Evolutionary conservation across 495 filamentous ascomycete species (phyloP), one percentile per base, ranked within the genome.

Genomic region (Talaromyces borbonicus): DNA sequence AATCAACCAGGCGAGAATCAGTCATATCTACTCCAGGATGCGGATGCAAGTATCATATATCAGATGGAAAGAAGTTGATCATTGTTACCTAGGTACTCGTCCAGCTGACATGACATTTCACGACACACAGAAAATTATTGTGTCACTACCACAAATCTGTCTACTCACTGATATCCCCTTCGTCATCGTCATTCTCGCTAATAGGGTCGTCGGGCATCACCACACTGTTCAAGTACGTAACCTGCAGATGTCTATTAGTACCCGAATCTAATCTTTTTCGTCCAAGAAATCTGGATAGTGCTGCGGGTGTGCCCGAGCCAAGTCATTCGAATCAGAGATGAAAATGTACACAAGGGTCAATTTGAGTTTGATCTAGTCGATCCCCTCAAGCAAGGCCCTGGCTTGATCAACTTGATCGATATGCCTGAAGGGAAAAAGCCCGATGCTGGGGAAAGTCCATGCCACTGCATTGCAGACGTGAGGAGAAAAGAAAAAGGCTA

Each of bases 151-250:
- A 38, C 18, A n/a, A n/a, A n/a, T n/a, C n/a, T n/a, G n/a, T n/a
- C n/a, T 38, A 16, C 35, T 42, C 14, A 36, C 52, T 18, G 42
- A 12, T 20, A 16, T 41, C 23, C 15, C 32, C 42, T 25, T 32
- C 16, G 26, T 46, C 31, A 47, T 23, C 19, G 18, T 38, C 23
- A 11, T n/a, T 15, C 9, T 48, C 32, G 5, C 53, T 50, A 19
- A 12, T 20, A 12, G 26, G 19, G 23, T 48, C 46, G 11, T 49
- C 54, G n/a, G 81, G 81, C 80, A 78, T 81, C 47, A 81, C 75
- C 20, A 79, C 67, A 49, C 68, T 72, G 49, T 83, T 83, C 27
- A 83, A 65, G 61, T 74, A 78, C 43, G 74, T 73, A 25, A 82
- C 68, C 78, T 81, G 48, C 57, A 46, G 20, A 31, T 19, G 24